phyloP scores from a whole-genome alignment of 768 basidiomycete genomes.

The Suillus spraguei region DNA sequence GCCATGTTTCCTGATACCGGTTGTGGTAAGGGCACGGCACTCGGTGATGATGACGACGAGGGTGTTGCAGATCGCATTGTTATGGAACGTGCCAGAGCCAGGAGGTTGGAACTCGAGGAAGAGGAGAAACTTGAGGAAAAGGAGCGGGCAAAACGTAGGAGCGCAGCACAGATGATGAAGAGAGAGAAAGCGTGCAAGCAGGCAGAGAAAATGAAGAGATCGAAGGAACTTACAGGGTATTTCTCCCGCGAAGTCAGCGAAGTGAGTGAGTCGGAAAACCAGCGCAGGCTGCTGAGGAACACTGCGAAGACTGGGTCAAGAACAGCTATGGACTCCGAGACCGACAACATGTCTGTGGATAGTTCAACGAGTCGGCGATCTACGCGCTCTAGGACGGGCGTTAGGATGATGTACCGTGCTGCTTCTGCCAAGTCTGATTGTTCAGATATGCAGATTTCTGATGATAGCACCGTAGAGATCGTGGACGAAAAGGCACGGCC shows the following conservation, averaged over 20 bases:
- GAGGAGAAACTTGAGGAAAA: conserved; percentile 40
- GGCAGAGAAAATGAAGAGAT: conserved; percentile 17
- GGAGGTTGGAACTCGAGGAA: conserved; percentile 43
- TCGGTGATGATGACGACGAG: conserved; percentile 38
- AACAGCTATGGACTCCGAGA: conserved; percentile 20
- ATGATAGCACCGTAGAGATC: not conserved
- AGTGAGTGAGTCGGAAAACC: conserved; percentile 22
- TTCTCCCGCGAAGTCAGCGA: conserved; percentile 7
- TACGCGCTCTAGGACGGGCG: conserved; percentile 5
- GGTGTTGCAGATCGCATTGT: conserved; percentile 43
- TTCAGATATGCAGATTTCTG: conserved; percentile 3
- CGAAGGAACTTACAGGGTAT: not conserved
- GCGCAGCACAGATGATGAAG: conserved; percentile 19
- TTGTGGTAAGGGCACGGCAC: conserved; percentile 26
- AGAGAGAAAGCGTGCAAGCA: conserved; percentile 27
- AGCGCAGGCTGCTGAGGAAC: conserved; percentile 12
- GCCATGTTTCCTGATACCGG: conserved; percentile 73
- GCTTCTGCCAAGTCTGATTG: not conserved
- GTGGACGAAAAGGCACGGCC: not conserved
- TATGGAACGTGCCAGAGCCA: conserved; percentile 43
- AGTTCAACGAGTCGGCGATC: conserved; percentile 17
- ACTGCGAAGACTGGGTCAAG: not conserved
- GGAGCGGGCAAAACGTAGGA: conserved; percentile 25
- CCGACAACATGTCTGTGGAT: conserved; percentile 35
- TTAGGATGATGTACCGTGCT: not conserved